Evolutionary conservation across 495 filamentous ascomycete genomes (phyloP).

Genomic region (Staphylotrichum tortipilum): DNA sequence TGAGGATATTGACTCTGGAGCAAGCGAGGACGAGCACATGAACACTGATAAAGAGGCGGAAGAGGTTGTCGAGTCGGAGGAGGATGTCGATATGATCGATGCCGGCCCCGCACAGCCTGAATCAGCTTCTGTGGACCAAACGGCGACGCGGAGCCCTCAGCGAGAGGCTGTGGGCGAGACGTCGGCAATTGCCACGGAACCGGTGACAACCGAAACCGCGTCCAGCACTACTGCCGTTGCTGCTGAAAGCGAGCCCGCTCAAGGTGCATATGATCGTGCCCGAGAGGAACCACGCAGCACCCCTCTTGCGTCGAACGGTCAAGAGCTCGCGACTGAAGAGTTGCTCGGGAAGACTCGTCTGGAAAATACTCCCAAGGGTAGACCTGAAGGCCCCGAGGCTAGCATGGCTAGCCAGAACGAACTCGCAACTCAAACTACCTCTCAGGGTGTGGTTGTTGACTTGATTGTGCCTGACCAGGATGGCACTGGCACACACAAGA

Average conservation of each 20-base stretch:
- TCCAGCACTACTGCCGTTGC: background rate
- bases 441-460: too few species aligned
- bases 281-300: too few species aligned
- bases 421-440: too few species aligned
- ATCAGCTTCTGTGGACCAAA: background rate
- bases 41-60: background rate
- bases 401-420: too few species aligned
- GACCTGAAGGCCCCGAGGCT: too few species aligned
- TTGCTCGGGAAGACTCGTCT: too few species aligned
- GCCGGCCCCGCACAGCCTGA: background rate
- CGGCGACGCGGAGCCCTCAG: background rate
- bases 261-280: background rate
- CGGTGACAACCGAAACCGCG: background rate
- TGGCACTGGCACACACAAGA: background rate
- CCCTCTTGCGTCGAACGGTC: too few species aligned
- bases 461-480: too few species aligned
- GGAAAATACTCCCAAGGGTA: too few species aligned
- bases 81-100: conserved; percentile 11
- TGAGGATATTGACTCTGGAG: conserved; percentile 2
- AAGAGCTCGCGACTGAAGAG: too few species aligned
- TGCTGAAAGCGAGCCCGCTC: background rate
- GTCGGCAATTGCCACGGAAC: background rate
- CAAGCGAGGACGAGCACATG: conserved; percentile 10
- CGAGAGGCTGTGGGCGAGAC: background rate
- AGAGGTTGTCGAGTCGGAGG: background rate